Evolutionary conservation across 768 basidiomycete species (phyloP).

Genomic region (Lactarius quietus): DNA sequence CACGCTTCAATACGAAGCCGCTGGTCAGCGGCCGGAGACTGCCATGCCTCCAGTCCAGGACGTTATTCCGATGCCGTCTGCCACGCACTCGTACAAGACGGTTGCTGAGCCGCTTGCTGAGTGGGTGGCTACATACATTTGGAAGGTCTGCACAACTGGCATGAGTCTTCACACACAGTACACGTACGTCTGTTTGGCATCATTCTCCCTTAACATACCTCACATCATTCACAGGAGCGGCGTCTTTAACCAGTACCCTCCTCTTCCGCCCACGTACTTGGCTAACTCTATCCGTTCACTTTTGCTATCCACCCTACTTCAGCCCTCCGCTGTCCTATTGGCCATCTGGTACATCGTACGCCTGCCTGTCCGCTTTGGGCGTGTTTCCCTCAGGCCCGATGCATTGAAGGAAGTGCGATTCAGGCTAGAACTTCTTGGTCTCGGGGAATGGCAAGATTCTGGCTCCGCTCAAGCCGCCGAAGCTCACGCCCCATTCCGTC

Average conservation of each 20-base stretch:
- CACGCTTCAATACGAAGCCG: slow-evolving; percentile 25
- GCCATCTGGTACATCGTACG: slow-evolving; percentile 81
- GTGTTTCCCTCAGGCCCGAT: slow-evolving; percentile 47
- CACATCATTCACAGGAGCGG: slow-evolving; percentile 13
- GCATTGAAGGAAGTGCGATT: slow-evolving; percentile 59
- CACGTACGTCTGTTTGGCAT: slow-evolving; percentile 43
- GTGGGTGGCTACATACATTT: slow-evolving; percentile 76
- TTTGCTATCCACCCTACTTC: slow-evolving; percentile 72
- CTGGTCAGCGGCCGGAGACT: slow-evolving; percentile 30
- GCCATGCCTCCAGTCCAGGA: slow-evolving; percentile 42
- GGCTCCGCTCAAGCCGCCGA: slow-evolving; percentile 50
- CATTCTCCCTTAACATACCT: not conserved
- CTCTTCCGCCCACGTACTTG: slow-evolving; percentile 50
- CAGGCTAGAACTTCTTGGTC: slow-evolving; percentile 56
- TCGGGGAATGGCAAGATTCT: slow-evolving; percentile 37
- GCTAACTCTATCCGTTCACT: slow-evolving; percentile 65
- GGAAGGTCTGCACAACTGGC: slow-evolving; percentile 79
- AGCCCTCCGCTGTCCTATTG: slow-evolving; percentile 75
- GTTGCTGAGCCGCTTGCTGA: slow-evolving; percentile 73
- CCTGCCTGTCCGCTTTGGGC: slow-evolving; percentile 65
- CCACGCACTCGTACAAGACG: slow-evolving; percentile 60
- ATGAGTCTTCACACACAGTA: slow-evolving; percentile 55
- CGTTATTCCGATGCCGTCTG: slow-evolving; percentile 44
- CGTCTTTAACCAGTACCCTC: slow-evolving; percentile 39
- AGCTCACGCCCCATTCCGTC: slow-evolving; percentile 62